Base-by-base conservation (phyloP, 116 monocot genomes). In the Phalaenopsis hybrid region DNA sequence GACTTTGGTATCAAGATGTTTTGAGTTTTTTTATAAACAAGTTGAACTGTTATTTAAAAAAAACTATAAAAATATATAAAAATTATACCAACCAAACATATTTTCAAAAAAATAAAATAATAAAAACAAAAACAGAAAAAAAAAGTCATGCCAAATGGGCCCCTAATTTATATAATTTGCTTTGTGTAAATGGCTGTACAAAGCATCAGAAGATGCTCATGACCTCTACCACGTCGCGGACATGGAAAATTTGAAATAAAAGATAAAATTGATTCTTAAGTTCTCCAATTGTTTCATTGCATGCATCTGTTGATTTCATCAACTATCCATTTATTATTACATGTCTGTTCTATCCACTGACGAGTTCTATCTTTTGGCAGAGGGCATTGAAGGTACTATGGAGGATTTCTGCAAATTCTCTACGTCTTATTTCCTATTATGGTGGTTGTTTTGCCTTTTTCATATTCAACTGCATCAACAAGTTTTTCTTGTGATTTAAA, bases 351-450 rank as follows among this genome's bases (percentile, higher is more conserved):
- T 74, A 57, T 50, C 11, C 78, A 79, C 10, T 74, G 37, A 75
- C 86, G 74, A 48, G 31, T 45, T 83, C 43, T 88, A 84, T 88
- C 69, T 65, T 86, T 87, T 49, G 44, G 83, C 96, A 97, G 96
- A 55, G 92, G 75, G 91, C 96, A 83, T 81, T 97, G 51, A 92
- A 97, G 96, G 96, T 96, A 88, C 23, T 55, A n/a, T 49, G 51
- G 74, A 77, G 79, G 20, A 61, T 79, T 75, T 68, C 79, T n/a
- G 17, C 46, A 59, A 70, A 44, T 37, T 59, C 75, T 69, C 52
- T 18, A 74, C 46, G 0, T 11, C 37, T 25, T 69, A 37, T 76
- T 46, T 65, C 78, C 67, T 57, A 8, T 63, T 43, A 63, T 67
- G 61, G 77, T 58, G 78, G 12, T 81, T 79, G 17, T 58, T 43